Percentiles rank a stretch among this genome's conserved stretches.
These are phyloP conservation scores for Vaccinium vitisidaea DNA, from an alignment of 148 eudicot species.

Conservation along the genomic window DNA sequence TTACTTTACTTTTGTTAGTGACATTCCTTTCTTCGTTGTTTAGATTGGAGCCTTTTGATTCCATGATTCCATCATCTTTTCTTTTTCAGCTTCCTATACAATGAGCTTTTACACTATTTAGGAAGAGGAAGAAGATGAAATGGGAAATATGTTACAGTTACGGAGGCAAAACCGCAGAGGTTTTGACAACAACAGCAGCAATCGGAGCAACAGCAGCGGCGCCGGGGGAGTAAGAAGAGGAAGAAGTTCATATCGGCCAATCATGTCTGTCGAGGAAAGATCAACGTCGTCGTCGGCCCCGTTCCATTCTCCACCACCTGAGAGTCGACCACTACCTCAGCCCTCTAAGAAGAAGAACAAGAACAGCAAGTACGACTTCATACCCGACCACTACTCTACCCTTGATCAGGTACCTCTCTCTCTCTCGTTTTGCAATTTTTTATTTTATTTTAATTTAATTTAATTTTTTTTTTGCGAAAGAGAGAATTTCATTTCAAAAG, in stretches of 20 bases:
- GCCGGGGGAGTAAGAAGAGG: not conserved
- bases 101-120: not conserved
- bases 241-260: not conserved
- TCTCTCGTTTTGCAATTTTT: not conserved
- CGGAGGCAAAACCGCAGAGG: not conserved
- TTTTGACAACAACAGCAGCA: not conserved
- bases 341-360: not conserved
- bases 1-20: not conserved
- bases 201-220: not conserved
- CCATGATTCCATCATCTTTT: not conserved
- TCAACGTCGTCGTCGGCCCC: not conserved
- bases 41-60: not conserved
- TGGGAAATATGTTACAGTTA: not conserved
- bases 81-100: not conserved
- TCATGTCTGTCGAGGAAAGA: constrained; percentile 1
- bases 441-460: too few species aligned
- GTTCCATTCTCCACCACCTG: not conserved
- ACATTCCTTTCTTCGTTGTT: not conserved
- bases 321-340: not conserved
- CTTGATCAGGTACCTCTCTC: constrained; percentile 2
- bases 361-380: constrained; percentile 4
- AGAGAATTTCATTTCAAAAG: too few species aligned
- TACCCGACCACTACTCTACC: constrained; percentile 11
- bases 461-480: too few species aligned
- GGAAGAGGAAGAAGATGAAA: not conserved